Conservation (phyloP, 192 early-diverging fungal genomes). For the Umbelopsis sp. region DNA sequence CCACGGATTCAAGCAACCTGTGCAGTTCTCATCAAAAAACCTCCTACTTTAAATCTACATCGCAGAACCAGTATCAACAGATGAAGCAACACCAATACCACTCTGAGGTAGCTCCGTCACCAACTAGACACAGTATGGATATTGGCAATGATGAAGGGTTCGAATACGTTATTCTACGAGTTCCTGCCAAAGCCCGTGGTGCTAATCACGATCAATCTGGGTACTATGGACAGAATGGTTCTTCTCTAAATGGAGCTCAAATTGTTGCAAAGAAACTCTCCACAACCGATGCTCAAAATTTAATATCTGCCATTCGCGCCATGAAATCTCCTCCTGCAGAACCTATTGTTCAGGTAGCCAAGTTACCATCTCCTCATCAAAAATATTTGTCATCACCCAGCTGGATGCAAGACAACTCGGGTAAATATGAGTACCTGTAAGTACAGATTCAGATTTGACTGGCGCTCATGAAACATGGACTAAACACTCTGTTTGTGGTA, state of each 20-base stretch:
- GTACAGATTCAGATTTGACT: neutral
- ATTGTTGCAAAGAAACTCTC: constrained; percentile 13
- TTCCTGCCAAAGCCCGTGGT: neutral
- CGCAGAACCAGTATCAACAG: neutral
- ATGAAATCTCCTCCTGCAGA: constrained; percentile 4
- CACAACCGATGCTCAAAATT: constrained; percentile 10
- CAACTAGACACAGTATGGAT: neutral
- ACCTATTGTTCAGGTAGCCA: neutral
- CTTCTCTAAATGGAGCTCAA: neutral
- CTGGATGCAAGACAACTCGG: constrained; percentile 20
- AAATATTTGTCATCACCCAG: neutral
- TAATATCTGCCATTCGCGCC: constrained; percentile 3
- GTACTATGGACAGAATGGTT: neutral
- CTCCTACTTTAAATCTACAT: neutral
- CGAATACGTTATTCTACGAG: constrained; percentile 10
- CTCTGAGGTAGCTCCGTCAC: neutral
- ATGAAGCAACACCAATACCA: neutral
- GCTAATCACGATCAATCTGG: neutral
- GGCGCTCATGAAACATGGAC: neutral
- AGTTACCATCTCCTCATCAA: neutral
- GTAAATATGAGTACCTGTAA: constrained; percentile 22
- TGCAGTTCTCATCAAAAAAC: neutral
- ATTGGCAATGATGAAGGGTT: neutral
- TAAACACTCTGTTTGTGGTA: neutral
- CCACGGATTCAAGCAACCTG: neutral